Evolutionary conservation across 345 rosid species (phyloP), one percentile per base, ranked within the genome.

Genomic region (Euphorbia peplus): DNA sequence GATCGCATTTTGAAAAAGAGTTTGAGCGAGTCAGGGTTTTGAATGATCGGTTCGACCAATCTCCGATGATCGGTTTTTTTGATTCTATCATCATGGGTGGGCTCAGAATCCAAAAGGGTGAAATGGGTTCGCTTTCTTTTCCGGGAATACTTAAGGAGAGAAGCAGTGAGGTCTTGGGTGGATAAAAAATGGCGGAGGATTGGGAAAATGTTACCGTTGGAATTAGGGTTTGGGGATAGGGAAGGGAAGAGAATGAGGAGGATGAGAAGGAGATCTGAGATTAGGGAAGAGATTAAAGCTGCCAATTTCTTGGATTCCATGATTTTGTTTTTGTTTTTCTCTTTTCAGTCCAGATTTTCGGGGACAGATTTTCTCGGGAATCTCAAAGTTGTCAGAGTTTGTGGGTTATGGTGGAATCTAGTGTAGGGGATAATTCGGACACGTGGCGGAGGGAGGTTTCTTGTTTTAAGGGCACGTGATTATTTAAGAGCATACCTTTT

Each of bases 231-330:
- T 60, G 44, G 69, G 56, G 15, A 65, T 15, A 52, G 64, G 30
- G 73, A 64, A 62, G 75, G 74, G 79, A 76, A 77, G 73, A 82
- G 70, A 37, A 80, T 75, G 68, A 77, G 66, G 9, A 80, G 79
- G 19, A 79, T 69, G 25, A 78, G 76, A 54, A 81, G 56, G 52
- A 86, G 75, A 63, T 86, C 82, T 21, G 89, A 77, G 67, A 83
- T 72, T 39, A 84, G 72, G 44, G 84, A 72, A 1, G 86, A 73
- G 55, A 86, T 81, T 8, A 81, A 60, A 81, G 83, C 86, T 15
- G 88, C 80, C 78, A 87, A 41, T 75, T 83, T 77, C 56, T 76
- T 76, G 39, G 86, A 72, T 77, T 82, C 85, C 92, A 87, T 87
- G 6, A 32, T 32, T 32, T 32, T 39, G n/a, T n/a, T n/a, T n/a